Base-by-base conservation (phyloP, 2,329 filamentous ascomycete species). In the Colletotrichum echinochloae region DNA sequence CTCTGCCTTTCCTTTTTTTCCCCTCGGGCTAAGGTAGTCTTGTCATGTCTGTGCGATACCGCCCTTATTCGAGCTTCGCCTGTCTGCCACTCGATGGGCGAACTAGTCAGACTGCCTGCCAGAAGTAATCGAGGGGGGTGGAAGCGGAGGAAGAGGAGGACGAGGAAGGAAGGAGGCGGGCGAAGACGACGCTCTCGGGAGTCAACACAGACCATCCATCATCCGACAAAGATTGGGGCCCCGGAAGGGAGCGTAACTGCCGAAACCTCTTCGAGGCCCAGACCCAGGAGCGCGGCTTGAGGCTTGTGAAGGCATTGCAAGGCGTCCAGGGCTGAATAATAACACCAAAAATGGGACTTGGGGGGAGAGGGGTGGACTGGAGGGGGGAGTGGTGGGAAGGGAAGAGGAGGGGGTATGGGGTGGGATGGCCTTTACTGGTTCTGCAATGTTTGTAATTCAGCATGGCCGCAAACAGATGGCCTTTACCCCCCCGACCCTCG, bases 381-480 rank as follows among this genome's bases (percentile, higher is more conserved):
- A 44, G 48, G 56, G 18, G 16, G 5, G 48, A 41, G 5, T 1
- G 18, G 16, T 8, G 39, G 12, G 49, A 8, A 16, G 16, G 49
- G 18, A 3, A 2, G 26, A 3, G 3, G 26, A 3, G 14, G 7
- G n/a, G 46, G 5, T 30, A 44, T 16, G 16, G 14, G 5, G 26
- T 16, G 48, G 49, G 23, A 33, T 52, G 49, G 51, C 9, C 33
- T 60, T 30, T 41, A 23, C 14, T 35, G 35, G 41, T 30, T 41
- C 35, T 56, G 26, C 44, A 64, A 52, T 66, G 41, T 44, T 66
- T 66, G 20, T 41, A 56, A 51, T 56, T 11, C 63, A 61, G 37
- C 52, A 61, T 67, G 49, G 35, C 67, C 57, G 67, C 67, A 70
- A 70, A 70, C 67, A 70, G 67, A 70, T 70, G 62, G 67, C 67